Evolutionary conservation across 345 rosid species (phyloP).

Genomic region (Brassica napus): Da-Ae NC_063436.1:4012501-4013000

Average conservation of each 20-base stretch:
- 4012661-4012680: too few relatives aligned
- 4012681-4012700: not conserved
- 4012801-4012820: not conserved
- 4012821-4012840: not conserved
- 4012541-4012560: too few relatives aligned
- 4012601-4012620: too few relatives aligned
- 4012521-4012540: slow-evolving; percentile 47
- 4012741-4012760: not conserved
- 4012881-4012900: slow-evolving; percentile 50
- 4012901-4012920: slow-evolving; percentile 41
- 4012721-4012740: not conserved
- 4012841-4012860: not conserved
- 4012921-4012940: slow-evolving; percentile 41
- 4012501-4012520: slow-evolving; percentile 50
- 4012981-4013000: slow-evolving; percentile 65
- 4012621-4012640: too few relatives aligned
- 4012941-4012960: slow-evolving; percentile 54
- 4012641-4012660: too few relatives aligned
- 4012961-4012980: slow-evolving; percentile 58
- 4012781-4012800: slow-evolving; percentile 6
- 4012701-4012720: not conserved
- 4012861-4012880: not conserved
- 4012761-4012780: not conserved
- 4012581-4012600: too few relatives aligned
- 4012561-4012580: too few relatives aligned